Base-by-base conservation (phyloP, 768 basidiomycete species). In the Leccinum arenicola region DNA sequence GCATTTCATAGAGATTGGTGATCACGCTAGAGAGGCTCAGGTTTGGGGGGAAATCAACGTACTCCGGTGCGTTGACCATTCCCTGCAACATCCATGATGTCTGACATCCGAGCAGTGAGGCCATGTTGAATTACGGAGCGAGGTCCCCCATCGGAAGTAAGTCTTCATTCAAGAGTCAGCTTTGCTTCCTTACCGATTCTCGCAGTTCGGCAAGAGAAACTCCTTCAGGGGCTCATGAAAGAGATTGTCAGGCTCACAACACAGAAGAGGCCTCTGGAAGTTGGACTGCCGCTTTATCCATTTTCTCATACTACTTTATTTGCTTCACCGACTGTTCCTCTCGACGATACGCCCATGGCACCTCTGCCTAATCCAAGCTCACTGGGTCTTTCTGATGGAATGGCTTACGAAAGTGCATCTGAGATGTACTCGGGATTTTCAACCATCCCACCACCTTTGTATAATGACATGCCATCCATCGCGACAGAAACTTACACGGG, bases 41-140 rank as follows among this genome's bases (percentile, higher is more conserved):
- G 86, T 89, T 10, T 94, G 92, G 91, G 89, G 89, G 1, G 91
- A 93, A 73, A 93, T 94, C 69, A 93, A 94, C 62, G 81, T 89
- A 2, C 75, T 93, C 51, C 80, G 91, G 91, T 89, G 65, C 36
- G 81, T 60, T 51, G 10, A 23, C 35, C n/a, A 40, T 36, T 35
- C 29, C 40, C 38, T 43, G 43, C 45, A 47, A 40, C 14, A 59
- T 48, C 31, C 36, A 50, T 57, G 8, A 50, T 52, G 31, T 38
- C 56, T 68, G 50, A 64, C 51, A 36, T 25, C 29, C 9, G 29
- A 63, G 35, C 66, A 92, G 91, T 60, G 87, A 86, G 66, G 92
- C 92, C 1, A 91, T 94, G 90, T 76, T 91, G 69, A 85, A 82
- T 61, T 94, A 91, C 66, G 91, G 91, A 9, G 74, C 80, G 54